Evolutionary conservation across 305 asterid genomes (phyloP).

Genomic region (Stenogyne calaminthoides): DNA sequence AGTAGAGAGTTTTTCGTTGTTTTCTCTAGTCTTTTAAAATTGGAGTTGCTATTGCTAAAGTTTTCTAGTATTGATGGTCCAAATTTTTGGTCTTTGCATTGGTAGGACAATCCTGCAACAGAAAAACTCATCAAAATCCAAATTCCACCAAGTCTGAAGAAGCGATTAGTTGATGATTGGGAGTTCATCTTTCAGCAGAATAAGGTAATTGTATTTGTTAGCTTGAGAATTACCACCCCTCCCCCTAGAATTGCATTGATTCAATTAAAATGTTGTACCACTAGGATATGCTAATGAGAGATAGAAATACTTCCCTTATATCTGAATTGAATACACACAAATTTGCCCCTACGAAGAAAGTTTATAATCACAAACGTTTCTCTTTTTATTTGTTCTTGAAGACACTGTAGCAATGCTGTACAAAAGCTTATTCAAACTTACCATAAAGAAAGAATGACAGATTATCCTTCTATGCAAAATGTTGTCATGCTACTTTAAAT

Average conservation of each 20-base stretch:
- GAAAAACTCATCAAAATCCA: conserved; percentile 76
- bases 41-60: not conserved
- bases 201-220: conserved; percentile 55
- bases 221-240: not conserved
- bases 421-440: not conserved
- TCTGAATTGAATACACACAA: conserved; percentile 4
- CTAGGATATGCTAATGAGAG: not conserved
- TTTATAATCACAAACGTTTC: not conserved
- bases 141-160: conserved; percentile 75
- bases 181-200: conserved; percentile 78
- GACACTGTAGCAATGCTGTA: not conserved
- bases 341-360: not conserved
- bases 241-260: not conserved
- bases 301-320: not conserved
- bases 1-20: not conserved
- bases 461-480: not conserved
- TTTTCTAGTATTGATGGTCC: conserved; percentile 27
- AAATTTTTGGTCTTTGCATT: conserved; percentile 29
- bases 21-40: conserved; percentile 13
- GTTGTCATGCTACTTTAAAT: not conserved
- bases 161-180: conserved; percentile 82
- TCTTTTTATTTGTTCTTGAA: conserved; percentile 1
- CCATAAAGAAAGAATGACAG: not conserved
- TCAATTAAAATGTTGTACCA: not conserved
- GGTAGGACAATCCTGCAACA: conserved; percentile 54